Conservation (phyloP, 176 grass and related monocot genomes). For the Rhynchospora tenuis region DNA sequence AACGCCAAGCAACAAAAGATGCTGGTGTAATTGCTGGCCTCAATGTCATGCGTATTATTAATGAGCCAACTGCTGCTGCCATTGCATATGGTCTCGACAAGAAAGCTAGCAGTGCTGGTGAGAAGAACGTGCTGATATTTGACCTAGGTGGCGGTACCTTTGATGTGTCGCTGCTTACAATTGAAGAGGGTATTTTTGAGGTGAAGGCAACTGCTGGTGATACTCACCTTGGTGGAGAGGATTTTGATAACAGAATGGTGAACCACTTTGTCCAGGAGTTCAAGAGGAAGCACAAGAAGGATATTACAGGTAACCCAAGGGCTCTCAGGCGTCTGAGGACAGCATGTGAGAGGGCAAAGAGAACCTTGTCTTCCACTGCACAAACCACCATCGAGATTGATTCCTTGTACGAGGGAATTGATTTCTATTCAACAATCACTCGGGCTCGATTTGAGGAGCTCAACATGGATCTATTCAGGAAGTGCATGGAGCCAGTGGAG, state of each 20-base stretch:
- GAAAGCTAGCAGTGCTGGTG: slow-evolving; percentile 1
- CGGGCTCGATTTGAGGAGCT: slow-evolving; percentile 31
- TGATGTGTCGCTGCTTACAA: slow-evolving; percentile 15
- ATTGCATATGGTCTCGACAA: slow-evolving; percentile 19
- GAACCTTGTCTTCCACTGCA: slow-evolving; percentile 8
- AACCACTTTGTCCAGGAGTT: slow-evolving; percentile 23
- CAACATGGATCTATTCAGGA: slow-evolving; percentile 47
- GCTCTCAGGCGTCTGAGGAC: slow-evolving; percentile 17
- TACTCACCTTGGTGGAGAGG: slow-evolving; percentile 18
- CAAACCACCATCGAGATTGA: slow-evolving; percentile 20
- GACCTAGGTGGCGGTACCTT: slow-evolving; percentile 15
- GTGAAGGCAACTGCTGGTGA: slow-evolving; percentile 22
- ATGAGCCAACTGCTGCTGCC: slow-evolving; percentile 12
- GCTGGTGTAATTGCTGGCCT: slow-evolving; percentile 11
- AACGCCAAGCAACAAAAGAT: slow-evolving; percentile 19
- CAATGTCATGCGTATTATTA: slow-evolving; percentile 16
- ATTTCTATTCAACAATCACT: slow-evolving; percentile 20
- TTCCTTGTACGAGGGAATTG: slow-evolving; percentile 18
- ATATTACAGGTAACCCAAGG: slow-evolving; percentile 7
- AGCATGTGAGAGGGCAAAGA: slow-evolving; percentile 17
- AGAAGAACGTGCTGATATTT: slow-evolving; percentile 19
- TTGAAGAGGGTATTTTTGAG: slow-evolving; percentile 23
- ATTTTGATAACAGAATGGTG: slow-evolving; percentile 21
- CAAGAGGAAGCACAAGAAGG: slow-evolving; percentile 21
- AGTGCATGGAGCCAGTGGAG: slow-evolving; percentile 48